phyloP scores from a whole-genome alignment of 2,329 filamentous ascomycete species.

The Beauveria sp. region DNA sequence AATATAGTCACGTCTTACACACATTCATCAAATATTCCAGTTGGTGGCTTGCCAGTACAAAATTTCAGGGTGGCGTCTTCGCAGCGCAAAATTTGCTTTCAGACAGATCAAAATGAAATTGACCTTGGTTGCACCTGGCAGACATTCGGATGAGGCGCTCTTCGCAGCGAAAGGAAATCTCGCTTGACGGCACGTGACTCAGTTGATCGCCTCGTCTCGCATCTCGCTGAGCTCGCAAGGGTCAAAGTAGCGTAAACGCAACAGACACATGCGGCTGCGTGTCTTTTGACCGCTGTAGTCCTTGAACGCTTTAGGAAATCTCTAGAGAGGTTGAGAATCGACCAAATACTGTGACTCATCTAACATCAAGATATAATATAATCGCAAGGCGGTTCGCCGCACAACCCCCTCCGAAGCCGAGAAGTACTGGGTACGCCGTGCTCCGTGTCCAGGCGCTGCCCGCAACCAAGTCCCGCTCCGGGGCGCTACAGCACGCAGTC shows the following conservation, averaged over 20 bases:
- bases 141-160: no score
- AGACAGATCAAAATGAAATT: no score
- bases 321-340: neutral
- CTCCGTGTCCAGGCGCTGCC: neutral
- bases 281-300: neutral
- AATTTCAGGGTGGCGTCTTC: no score
- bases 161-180: no score
- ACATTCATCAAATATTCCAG: no score
- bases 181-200: constrained; percentile 2
- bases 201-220: neutral
- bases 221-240: neutral
- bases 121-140: no score
- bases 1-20: no score
- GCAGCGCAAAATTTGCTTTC: no score
- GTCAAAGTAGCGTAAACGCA: constrained; percentile 1
- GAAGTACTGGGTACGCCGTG: constrained; percentile 8
- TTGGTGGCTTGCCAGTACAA: neutral
- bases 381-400: neutral
- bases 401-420: neutral
- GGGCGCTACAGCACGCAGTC: constrained; percentile 11
- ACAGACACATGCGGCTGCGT: neutral
- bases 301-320: neutral
- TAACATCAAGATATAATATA: neutral
- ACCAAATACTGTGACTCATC: neutral
- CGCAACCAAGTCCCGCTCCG: constrained; percentile 11